Evolutionary conservation across 495 filamentous ascomycete species (phyloP), one percentile per base, ranked within the genome.

Genomic region (Penicilliopsis zonata): DNA sequence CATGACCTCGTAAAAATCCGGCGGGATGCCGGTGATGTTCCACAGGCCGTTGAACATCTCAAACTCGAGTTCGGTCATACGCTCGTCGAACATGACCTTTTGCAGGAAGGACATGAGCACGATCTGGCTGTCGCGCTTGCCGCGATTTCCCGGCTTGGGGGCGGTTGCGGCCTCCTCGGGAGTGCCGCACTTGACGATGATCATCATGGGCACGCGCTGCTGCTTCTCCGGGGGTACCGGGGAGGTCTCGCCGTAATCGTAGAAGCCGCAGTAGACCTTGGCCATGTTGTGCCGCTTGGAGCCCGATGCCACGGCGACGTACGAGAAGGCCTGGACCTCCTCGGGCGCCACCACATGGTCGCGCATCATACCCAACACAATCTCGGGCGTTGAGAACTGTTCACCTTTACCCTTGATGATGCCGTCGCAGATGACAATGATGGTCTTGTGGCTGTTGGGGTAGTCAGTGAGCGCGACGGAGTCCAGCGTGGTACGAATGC

Each of bases 41-140:
- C 88, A 99, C 37, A 99, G 69, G 21, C 90, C 92, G 46, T 96
- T 99, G 64, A 96, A 96, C 82, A 99, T 96, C 49, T 99, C 92
- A 43, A 86, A 99, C 50, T 99, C 92, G n/a, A 99, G 74, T 50
- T 99, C 87, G 3, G 92, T 96, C 92, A 99, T 99, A 22, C 92
- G 82, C 56, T 99, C 92, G 52, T 99, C 92, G 50, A 99, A 99
- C 92, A 99, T 99, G 41, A 99, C 90, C 59, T 99, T 99, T 55
- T 99, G 92, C 44, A 99, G 63, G 70, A 99, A 99, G 13, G 86
- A 93, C 92, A 99, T 99, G 30, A 99, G 60, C 44, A 99, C 88
- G 50, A 99, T 95, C 57, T 99, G 92, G 59, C 82, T 87, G 68
- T 99, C 92, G 52, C 92, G 80, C 64, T 99, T 99, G 46, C 92